Evolutionary conservation across 345 rosid genomes (phyloP).

Genomic region (Rhizophora mangle): DNA sequence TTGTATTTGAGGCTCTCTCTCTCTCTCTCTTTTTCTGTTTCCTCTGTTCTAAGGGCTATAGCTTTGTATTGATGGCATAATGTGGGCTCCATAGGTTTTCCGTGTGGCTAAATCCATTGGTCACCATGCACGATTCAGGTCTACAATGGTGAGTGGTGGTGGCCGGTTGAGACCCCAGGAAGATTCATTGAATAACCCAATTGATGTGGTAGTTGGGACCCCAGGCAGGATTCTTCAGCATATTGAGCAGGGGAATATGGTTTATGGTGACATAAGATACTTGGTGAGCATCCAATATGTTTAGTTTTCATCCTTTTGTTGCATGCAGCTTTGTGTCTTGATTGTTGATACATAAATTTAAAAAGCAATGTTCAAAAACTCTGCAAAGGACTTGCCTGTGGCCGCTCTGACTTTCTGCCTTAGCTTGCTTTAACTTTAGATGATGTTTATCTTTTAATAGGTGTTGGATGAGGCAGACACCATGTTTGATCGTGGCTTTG

Average conservation of each 20-base stretch:
- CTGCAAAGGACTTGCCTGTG: neutral
- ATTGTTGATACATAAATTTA: neutral
- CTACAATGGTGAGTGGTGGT: slow-evolving; percentile 91
- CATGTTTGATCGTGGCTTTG: slow-evolving; percentile 97
- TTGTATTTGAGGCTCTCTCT: neutral
- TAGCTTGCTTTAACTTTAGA: slow-evolving; percentile 13
- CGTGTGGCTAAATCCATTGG: slow-evolving; percentile 86
- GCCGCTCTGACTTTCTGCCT: slow-evolving; percentile 4
- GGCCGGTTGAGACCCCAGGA: slow-evolving; percentile 84
- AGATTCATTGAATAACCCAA: slow-evolving; percentile 71
- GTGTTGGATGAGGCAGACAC: slow-evolving; percentile 99
- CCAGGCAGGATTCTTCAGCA: slow-evolving; percentile 98
- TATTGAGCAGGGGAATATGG: slow-evolving; percentile 86
- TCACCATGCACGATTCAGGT: slow-evolving; percentile 90
- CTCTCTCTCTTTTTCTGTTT: neutral
- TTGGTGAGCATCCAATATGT: slow-evolving; percentile 40
- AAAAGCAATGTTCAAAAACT: neutral
- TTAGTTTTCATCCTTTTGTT: neutral
- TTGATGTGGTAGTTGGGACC: slow-evolving; percentile 94
- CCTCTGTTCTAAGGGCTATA: neutral
- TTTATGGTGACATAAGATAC: slow-evolving; percentile 86
- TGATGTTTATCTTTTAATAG: slow-evolving; percentile 38
- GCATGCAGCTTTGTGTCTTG: neutral
- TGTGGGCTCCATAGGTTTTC: slow-evolving; percentile 54
- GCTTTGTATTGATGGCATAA: slow-evolving; percentile 8